Percentiles rank a stretch among this genome's conserved stretches.
These are phyloP conservation scores for Dendrobium huoshanense DNA, from an alignment of 106 monocot species.

Conservation along the genomic window DNA sequence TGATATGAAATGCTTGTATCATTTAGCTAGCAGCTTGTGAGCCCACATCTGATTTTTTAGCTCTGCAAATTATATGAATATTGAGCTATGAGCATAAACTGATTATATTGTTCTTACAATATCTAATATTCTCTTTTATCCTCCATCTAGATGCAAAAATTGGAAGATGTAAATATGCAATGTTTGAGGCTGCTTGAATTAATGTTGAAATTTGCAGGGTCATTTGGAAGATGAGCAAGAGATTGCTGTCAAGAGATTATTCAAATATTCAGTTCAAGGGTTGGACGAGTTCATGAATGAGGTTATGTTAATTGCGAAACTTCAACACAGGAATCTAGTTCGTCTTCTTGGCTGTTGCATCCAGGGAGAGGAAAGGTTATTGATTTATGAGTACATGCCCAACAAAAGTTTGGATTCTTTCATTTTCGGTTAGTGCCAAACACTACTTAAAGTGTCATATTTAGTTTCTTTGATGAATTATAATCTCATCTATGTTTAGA, in stretches of 20 bases:
- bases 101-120: no score
- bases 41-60: no score
- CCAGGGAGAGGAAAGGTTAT: slow-evolving; percentile 15
- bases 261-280: slow-evolving; percentile 18
- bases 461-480: not conserved
- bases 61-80: no score
- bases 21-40: no score
- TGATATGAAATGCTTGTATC: no score
- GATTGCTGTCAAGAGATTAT: slow-evolving; percentile 26
- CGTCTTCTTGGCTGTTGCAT: slow-evolving; percentile 26
- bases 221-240: slow-evolving; percentile 17
- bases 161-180: not conserved
- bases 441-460: not conserved
- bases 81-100: no score
- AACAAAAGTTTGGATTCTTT: slow-evolving; percentile 22
- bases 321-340: slow-evolving; percentile 26
- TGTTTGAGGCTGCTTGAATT: not conserved
- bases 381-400: slow-evolving; percentile 25
- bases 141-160: no score
- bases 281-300: slow-evolving; percentile 27
- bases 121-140: no score
- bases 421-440: slow-evolving; percentile 14
- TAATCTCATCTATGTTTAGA: no score
- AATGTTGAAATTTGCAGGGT: slow-evolving; percentile 5
- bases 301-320: slow-evolving; percentile 18